These are phyloP conservation scores for Fraxinus ornus DNA, from an alignment of 305 asterid genomes.

Conservation along the genomic window DNA sequence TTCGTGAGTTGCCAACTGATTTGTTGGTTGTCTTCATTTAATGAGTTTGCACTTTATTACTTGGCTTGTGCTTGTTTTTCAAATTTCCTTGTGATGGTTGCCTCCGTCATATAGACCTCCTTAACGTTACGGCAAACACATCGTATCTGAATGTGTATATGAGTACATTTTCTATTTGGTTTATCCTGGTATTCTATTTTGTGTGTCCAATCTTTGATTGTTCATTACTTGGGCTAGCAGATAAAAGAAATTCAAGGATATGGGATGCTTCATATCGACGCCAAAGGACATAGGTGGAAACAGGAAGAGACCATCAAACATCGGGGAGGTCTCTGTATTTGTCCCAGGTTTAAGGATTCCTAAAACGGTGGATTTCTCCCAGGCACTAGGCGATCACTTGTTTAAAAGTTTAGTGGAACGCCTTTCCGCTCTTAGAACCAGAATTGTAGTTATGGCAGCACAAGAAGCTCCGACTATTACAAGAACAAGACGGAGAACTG, in stretches of 20 bases:
- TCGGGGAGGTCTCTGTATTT: constrained; percentile 85
- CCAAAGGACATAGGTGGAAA: constrained; percentile 61
- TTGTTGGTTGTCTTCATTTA: constrained; percentile 51
- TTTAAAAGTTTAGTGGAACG: constrained; percentile 71
- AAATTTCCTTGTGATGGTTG: constrained; percentile 32
- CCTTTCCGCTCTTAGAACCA: constrained; percentile 89
- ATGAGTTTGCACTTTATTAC: constrained; percentile 36
- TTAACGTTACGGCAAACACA: background rate
- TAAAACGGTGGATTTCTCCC: constrained; percentile 71
- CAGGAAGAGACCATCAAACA: constrained; percentile 81
- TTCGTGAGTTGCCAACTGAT: constrained; percentile 56
- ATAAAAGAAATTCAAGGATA: constrained; percentile 34
- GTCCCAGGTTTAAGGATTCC: constrained; percentile 95
- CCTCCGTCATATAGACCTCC: background rate
- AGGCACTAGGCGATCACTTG: constrained; percentile 52
- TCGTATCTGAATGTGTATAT: background rate
- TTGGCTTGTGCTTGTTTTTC: constrained; percentile 25
- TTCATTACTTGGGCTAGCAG: constrained; percentile 33
- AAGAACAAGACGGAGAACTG: constrained; percentile 76
- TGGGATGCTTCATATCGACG: constrained; percentile 86
- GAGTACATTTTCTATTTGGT: background rate
- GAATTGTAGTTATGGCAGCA: constrained; percentile 91
- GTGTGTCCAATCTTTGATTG: background rate
- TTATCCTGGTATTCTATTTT: constrained; percentile 3
- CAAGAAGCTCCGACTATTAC: constrained; percentile 95